These are phyloP conservation scores for Fusarium denticulatum DNA, from an alignment of 2,329 filamentous ascomycete genomes.

Conservation along the genomic window DNA sequence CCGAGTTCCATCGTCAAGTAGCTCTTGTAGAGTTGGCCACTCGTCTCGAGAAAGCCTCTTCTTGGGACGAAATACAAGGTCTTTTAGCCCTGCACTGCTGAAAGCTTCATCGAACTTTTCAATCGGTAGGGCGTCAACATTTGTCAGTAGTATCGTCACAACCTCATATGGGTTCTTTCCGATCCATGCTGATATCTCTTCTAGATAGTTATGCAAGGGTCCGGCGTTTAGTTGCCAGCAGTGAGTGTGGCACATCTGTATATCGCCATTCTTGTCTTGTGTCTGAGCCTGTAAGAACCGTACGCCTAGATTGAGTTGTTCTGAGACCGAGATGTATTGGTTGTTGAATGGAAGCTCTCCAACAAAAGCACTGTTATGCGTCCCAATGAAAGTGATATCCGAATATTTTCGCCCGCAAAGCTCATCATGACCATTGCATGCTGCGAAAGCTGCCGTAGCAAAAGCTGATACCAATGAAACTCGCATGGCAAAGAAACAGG, in stretches of 20 bases:
- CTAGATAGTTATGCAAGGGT: conserved; percentile 63
- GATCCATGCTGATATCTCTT: conserved; percentile 68
- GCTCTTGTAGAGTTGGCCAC: conserved; percentile 75
- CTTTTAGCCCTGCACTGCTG: conserved; percentile 62
- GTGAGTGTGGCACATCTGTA: conserved; percentile 72
- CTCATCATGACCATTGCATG: conserved; percentile 67
- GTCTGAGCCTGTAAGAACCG: conserved; percentile 73
- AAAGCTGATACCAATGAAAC: conserved; percentile 29
- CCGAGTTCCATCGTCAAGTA: conserved; percentile 71
- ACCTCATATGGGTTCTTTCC: conserved; percentile 68
- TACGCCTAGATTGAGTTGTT: conserved; percentile 69
- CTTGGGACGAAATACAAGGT: conserved; percentile 65
- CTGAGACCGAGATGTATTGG: conserved; percentile 67
- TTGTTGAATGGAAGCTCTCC: conserved; percentile 64
- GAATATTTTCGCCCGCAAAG: conserved; percentile 68
- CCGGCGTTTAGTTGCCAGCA: conserved; percentile 70
- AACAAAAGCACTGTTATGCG: conserved; percentile 74
- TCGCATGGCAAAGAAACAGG: conserved; percentile 16
- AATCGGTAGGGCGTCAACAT: conserved; percentile 66
- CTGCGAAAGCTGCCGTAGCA: conserved; percentile 33
- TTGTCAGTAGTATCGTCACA: conserved; percentile 71
- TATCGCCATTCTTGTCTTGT: conserved; percentile 60
- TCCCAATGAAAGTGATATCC: conserved; percentile 68
- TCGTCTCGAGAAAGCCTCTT: conserved; percentile 54
- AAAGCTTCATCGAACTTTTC: conserved; percentile 66